phyloP scores from a whole-genome alignment of 768 basidiomycete species.

The Mycena pura region DNA sequence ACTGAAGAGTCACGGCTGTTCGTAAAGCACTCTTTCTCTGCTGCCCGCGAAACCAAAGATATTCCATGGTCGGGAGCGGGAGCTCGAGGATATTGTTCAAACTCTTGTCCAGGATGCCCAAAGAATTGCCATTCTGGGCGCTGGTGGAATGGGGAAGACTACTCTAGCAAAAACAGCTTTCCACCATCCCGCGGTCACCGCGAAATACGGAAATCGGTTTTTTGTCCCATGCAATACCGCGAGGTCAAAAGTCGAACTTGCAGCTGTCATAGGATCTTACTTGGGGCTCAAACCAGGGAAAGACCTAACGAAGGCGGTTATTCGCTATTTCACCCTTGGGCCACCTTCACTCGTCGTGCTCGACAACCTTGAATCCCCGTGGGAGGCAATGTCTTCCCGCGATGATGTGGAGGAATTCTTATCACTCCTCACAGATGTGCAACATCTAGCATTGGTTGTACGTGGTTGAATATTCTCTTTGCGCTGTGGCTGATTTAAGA shows the following conservation, averaged over 20 bases:
- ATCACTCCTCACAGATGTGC: not conserved
- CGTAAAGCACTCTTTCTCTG: too few relatives aligned
- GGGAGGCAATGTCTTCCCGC: constrained; percentile 5
- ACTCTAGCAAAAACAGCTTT: not conserved
- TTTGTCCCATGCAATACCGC: constrained; percentile 20
- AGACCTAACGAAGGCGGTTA: not conserved
- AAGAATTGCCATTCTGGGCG: not conserved
- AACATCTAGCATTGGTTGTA: constrained; percentile 8
- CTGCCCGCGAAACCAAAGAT: constrained; percentile 4
- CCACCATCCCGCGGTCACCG: not conserved
- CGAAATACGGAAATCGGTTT: not conserved
- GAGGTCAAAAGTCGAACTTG: not conserved
- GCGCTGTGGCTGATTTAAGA: not conserved
- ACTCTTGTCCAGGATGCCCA: not conserved
- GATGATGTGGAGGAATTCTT: constrained; percentile 16
- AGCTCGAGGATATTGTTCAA: not conserved
- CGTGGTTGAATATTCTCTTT: not conserved
- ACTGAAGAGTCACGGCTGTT: too few relatives aligned
- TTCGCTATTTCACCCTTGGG: not conserved
- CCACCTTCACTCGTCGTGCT: constrained; percentile 2
- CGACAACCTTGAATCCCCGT: constrained; percentile 20
- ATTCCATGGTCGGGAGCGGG: constrained; percentile 2
- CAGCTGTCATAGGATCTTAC: not conserved
- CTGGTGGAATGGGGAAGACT: constrained; percentile 15
- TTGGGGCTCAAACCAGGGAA: constrained; percentile 3